phyloP scores from a whole-genome alignment of 2,329 filamentous ascomycete genomes.

The Pseudonectria buxi region DNA sequence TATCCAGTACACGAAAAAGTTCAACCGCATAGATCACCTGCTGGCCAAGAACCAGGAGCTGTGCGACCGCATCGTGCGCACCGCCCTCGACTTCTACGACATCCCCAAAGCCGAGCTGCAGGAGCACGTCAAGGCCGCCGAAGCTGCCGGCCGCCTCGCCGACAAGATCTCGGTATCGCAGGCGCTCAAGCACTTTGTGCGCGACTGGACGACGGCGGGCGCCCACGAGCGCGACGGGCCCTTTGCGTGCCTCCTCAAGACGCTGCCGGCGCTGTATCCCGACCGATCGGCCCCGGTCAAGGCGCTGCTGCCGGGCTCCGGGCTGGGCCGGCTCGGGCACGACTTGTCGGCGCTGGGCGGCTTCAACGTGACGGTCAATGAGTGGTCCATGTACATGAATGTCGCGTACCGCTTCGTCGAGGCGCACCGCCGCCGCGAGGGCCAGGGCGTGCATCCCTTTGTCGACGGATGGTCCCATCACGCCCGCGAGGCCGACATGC shows the following conservation, averaged over 20 bases:
- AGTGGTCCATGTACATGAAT: constrained; percentile 54
- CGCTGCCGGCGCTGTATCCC: constrained; percentile 27
- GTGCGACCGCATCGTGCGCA: constrained; percentile 38
- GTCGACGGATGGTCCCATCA: constrained; percentile 53
- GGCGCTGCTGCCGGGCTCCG: constrained; percentile 46
- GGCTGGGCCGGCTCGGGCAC: constrained; percentile 45
- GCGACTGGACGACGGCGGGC: constrained; percentile 49
- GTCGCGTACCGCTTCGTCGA: constrained; percentile 44
- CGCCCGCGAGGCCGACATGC: constrained; percentile 38
- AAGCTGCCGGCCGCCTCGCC: constrained; percentile 30
- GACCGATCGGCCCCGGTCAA: constrained; percentile 21
- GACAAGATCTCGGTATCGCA: constrained; percentile 46
- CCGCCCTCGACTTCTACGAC: constrained; percentile 40
- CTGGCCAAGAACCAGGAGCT: constrained; percentile 39
- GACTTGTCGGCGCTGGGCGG: constrained; percentile 41
- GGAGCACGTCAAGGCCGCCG: constrained; percentile 31
- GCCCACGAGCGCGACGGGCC: constrained; percentile 36
- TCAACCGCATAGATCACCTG: constrained; percentile 35
- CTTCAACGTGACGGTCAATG: constrained; percentile 48
- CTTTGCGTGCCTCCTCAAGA: constrained; percentile 33
- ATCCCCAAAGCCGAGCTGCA: constrained; percentile 38
- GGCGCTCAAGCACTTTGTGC: constrained; percentile 49
- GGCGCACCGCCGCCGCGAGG: constrained; percentile 15
- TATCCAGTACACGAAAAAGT: constrained; percentile 50
- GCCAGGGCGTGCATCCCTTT: constrained; percentile 41